Conservation (phyloP, 2,329 filamentous ascomycete species). For the Colletotrichum gigasporum region DNA sequence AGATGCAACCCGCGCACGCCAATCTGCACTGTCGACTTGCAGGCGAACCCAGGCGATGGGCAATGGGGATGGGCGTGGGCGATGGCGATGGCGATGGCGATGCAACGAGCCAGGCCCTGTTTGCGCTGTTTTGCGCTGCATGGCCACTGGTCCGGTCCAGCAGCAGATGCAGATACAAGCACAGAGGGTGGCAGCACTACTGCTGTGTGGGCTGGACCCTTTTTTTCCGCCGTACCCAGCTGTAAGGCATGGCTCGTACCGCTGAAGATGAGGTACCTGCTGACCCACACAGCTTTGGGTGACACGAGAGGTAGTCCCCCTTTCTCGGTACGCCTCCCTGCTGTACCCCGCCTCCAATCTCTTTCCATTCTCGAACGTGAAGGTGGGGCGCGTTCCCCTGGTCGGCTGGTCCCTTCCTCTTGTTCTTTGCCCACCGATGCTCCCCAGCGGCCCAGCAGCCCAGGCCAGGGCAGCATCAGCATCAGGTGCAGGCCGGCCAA, state of each 20-base stretch:
- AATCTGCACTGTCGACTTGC: background rate
- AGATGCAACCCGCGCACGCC: background rate
- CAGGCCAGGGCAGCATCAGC: no score
- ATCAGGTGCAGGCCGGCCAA: background rate
- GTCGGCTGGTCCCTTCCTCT: conserved; percentile 7
- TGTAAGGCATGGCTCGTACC: conserved; percentile 5
- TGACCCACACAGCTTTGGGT: background rate
- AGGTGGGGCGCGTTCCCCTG: background rate
- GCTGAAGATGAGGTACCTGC: conserved; percentile 12
- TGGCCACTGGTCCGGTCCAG: no score
- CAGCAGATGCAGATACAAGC: no score
- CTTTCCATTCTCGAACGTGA: conserved; percentile 28
- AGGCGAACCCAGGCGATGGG: no score
- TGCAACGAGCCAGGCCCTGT: conserved; percentile 15
- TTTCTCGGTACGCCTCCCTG: background rate
- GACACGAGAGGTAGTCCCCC: background rate
- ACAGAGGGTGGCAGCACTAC: no score
- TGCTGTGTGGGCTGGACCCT: conserved; percentile 19
- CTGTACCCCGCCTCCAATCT: conserved; percentile 28
- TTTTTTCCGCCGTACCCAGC: no score
- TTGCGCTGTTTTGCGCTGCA: no score
- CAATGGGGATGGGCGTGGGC: no score
- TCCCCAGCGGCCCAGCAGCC: conserved; percentile 26
- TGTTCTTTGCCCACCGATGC: background rate
- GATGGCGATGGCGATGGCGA: background rate